These are phyloP conservation scores for Fusarium sp. DNA, from an alignment of 2,329 filamentous ascomycete genomes.

Conservation along the genomic window DNA sequence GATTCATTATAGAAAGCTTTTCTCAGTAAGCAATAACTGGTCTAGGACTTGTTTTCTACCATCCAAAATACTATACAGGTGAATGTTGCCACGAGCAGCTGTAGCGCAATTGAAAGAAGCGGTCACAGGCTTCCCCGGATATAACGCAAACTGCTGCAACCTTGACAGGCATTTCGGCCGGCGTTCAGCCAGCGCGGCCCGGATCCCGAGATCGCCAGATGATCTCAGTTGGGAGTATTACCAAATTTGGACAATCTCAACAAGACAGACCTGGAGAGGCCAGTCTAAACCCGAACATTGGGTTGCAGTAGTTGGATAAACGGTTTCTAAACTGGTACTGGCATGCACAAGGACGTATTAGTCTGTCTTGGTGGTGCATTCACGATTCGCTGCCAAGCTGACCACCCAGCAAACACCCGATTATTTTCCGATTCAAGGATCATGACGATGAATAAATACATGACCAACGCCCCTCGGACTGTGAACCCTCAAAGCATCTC, in stretches of 20 bases:
- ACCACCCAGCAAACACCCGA: conserved; percentile 2
- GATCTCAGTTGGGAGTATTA: background rate
- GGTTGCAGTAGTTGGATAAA: background rate
- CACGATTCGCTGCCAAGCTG: background rate
- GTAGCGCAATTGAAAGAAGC: too few species aligned
- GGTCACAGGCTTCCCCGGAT: background rate
- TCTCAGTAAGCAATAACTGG: background rate
- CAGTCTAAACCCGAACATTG: background rate
- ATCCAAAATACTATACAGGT: too few species aligned
- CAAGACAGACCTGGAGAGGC: background rate
- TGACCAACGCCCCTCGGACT: background rate
- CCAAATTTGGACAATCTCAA: background rate
- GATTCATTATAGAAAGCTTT: too few species aligned
- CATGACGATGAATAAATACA: conserved; percentile 17
- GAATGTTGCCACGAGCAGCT: too few species aligned
- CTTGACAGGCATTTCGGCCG: background rate
- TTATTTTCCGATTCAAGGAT: conserved; percentile 4
- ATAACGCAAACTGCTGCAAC: background rate
- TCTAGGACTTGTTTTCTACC: too few species aligned
- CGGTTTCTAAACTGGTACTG: background rate
- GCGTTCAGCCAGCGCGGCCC: conserved; percentile 27
- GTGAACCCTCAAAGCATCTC: background rate
- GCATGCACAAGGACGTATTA: background rate
- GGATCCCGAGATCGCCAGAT: background rate
- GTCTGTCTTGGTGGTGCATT: background rate